Evolutionary conservation across 345 rosid species (phyloP).

Genomic region (Cardamine occulta): DNA sequence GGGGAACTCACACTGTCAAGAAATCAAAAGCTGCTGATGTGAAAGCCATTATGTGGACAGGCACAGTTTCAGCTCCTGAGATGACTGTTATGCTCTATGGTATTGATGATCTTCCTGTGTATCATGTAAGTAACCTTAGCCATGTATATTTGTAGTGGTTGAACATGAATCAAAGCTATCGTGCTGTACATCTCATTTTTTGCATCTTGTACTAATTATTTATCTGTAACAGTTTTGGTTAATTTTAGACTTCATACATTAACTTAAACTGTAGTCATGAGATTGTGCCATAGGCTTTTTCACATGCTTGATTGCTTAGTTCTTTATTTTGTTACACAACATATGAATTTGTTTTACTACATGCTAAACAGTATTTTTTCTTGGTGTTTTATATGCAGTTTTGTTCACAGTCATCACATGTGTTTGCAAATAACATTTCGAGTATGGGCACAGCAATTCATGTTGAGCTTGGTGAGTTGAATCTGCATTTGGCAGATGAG

Average conservation of each 20-base stretch:
- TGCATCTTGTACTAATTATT: conserved; percentile 2
- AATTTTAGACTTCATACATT: conserved; percentile 1
- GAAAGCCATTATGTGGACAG: conserved; percentile 84
- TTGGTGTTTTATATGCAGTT: conserved; percentile 56
- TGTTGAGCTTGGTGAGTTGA: conserved; percentile 95
- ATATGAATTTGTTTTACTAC: conserved; percentile 1
- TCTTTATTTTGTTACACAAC: conserved; percentile 1
- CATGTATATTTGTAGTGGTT: conserved; percentile 4
- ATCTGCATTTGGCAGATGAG: conserved; percentile 92
- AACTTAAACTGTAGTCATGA: conserved; percentile 1
- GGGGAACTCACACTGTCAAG: conserved; percentile 48
- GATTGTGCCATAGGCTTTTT: conserved; percentile 3
- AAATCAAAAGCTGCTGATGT: conserved; percentile 58
- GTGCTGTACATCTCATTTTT: conserved; percentile 9
- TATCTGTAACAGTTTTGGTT: neutral
- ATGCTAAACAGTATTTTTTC: conserved; percentile 10
- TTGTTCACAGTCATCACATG: conserved; percentile 93
- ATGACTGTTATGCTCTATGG: conserved; percentile 75
- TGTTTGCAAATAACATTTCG: conserved; percentile 91
- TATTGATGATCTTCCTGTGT: conserved; percentile 62
- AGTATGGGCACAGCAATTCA: conserved; percentile 71
- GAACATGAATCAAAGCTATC: neutral
- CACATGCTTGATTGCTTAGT: conserved; percentile 19
- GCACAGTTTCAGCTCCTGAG: conserved; percentile 97
- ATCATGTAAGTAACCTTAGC: conserved; percentile 72